Evolutionary conservation across 1,139 yeast species (phyloP), one percentile per base, ranked within the genome.

Genomic region (Schizosaccharomyces versatilis): DNA sequence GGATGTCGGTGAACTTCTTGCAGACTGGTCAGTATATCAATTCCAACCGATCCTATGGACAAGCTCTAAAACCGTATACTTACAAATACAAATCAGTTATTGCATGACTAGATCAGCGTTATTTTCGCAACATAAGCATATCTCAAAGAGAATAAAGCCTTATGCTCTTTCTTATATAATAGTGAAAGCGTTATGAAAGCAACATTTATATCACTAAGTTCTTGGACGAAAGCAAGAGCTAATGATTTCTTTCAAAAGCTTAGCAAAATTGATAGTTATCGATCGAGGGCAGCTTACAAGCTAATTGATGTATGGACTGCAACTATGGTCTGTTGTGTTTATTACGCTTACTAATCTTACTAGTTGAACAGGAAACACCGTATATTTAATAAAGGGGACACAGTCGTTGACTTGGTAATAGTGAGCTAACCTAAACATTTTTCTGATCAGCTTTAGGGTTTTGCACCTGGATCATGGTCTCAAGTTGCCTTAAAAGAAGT

Each of bases 401-500:
- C 15, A 6, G 49, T 44, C 12, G 19, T 44, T 7, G 49, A 44
- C 32, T 19, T 44, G 49, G 49, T 44, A 24, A 12, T 3, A 24
- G n/a, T 17, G 19, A 24, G 14, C n/a, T 19, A 15, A 7, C 9
- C 36, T 44, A 8, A 32, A 10, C 19, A 14, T 15, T 10, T 19
- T 19, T 10, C 49, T 44, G 14, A 44, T 38, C 7, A 24, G 9
- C 8, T 44, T 8, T 24, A 44, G 49, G 49, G 49, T 7, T 44
- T 44, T 32, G 49, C 49, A 17, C 49, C 49, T 9, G 49, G 49
- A 10, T 44, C 49, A 9, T 44, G 49, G 49, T 44, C 49, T 9
- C 49, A 44, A 44, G 49, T 44, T 19, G 49, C 49, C 12, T 24
- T 8, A 32, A 44, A 6, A 36, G 36, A n/a, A 8, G 49, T 44